phyloP scores from a whole-genome alignment of 495 filamentous ascomycete species.

The Penicillium riverlandense region DNA sequence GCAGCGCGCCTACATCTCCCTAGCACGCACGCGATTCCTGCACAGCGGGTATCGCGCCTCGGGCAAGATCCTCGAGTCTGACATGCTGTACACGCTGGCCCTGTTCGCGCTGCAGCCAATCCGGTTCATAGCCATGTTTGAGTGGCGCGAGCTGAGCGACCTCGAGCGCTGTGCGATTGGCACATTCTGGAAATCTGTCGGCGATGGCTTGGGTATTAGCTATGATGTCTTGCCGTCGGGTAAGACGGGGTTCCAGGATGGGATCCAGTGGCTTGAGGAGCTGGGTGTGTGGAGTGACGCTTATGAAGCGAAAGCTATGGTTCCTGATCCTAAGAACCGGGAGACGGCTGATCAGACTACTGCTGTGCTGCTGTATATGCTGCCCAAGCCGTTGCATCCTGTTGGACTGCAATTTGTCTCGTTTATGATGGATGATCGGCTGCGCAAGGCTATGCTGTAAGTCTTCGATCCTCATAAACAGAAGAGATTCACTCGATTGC shows the following conservation, averaged over 20 bases:
- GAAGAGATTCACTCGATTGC: too few relatives aligned
- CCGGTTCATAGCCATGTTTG: slow-evolving; percentile 49
- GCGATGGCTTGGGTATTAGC: slow-evolving; percentile 53
- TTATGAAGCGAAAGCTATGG: slow-evolving; percentile 53
- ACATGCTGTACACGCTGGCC: slow-evolving; percentile 61
- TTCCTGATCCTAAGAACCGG: slow-evolving; percentile 46
- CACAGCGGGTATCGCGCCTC: slow-evolving; percentile 51
- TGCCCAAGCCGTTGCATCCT: slow-evolving; percentile 43
- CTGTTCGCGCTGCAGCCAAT: slow-evolving; percentile 55
- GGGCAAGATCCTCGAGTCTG: slow-evolving; percentile 54
- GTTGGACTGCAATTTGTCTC: slow-evolving; percentile 44
- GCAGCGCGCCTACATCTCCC: slow-evolving; percentile 38
- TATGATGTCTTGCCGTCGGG: slow-evolving; percentile 39
- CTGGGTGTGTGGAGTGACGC: slow-evolving; percentile 47
- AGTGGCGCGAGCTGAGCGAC: slow-evolving; percentile 56
- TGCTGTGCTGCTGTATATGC: slow-evolving; percentile 49
- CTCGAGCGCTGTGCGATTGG: slow-evolving; percentile 60
- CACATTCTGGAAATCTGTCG: slow-evolving; percentile 58
- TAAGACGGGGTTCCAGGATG: slow-evolving; percentile 46
- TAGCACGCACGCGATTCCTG: slow-evolving; percentile 61
- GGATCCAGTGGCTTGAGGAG: slow-evolving; percentile 60
- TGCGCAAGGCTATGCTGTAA: slow-evolving; percentile 59
- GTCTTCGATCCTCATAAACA: slow-evolving; percentile 4
- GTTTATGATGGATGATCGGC: slow-evolving; percentile 55
- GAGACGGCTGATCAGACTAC: slow-evolving; percentile 49